Evolutionary conservation across 2,329 filamentous ascomycete genomes (phyloP), one percentile per base, ranked within the genome.

Genomic region (Dactylellina leptospora): DNA sequence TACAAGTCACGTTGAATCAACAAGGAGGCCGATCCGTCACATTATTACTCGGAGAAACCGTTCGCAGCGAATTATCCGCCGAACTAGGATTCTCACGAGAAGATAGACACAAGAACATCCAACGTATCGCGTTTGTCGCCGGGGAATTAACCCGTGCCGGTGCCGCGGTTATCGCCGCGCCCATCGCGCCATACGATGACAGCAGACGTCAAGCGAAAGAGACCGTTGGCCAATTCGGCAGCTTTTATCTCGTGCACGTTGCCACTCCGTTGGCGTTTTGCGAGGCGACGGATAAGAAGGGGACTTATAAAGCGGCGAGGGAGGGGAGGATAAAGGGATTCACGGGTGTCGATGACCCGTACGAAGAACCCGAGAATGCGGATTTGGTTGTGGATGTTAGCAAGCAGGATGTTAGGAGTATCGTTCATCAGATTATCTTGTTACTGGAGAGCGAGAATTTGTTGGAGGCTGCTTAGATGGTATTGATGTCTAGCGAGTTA

Each of bases 1-100:
- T 99, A 74, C 95, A 99, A 83, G 92, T 96, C 66, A 97, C 93
- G 0, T 87, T 99, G 75, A 97, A 97, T 86, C 93, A 99, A 84
- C 93, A 97, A 82, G 93, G 93, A 76, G 95, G 95, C 71, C 92
- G 95, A 69, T 91, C 92, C 74, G 95, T 97, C 64, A 96, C 93
- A 16, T 89, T 99, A 79, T 87, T 99, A 50, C 87, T 99, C 69
- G 95, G 95, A 78, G 95, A 99, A 83, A 97, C 92, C 4, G 93
- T 99, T 75, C 92, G 95, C 77, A 85, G 87, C 78, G 95, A 97
- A 83, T 88, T 99, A 53, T 96, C 92, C 9, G 90, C 92, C 1
- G 95, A 97, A 82, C 90, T 99, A 11, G 95, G 95, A 79, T 99
- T 97, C 87, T 92, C 88, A 82, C 88, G 88, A 75, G 89, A 93